phyloP scores from a whole-genome alignment of 805 yeast species.

The Grigorovia yakushimaensis region DNA sequence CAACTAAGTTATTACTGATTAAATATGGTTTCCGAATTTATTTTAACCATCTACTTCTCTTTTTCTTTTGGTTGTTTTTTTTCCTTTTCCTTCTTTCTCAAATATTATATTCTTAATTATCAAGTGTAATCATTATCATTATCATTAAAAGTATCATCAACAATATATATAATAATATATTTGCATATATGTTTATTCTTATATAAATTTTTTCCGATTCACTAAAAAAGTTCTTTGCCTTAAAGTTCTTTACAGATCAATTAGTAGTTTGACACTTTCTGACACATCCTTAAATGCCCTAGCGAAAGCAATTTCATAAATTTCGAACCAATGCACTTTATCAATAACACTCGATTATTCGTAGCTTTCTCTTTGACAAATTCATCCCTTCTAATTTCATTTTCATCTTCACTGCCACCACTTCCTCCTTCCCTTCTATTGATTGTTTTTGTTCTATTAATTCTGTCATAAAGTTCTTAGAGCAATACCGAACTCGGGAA shows the following conservation, averaged over 20 bases:
- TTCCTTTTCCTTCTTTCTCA: too few species aligned
- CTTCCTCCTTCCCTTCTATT: too few species aligned
- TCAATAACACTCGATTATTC: conserved; percentile 7
- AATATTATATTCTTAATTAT: too few species aligned
- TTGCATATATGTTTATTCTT: neutral
- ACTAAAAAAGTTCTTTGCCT: conserved; percentile 32
- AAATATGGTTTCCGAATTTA: too few species aligned
- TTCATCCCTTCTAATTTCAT: conserved; percentile 1
- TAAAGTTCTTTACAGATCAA: conserved; percentile 33
- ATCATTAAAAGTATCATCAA: too few species aligned
- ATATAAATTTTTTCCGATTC: neutral
- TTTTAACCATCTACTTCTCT: too few species aligned
- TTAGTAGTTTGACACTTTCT: conserved; percentile 32
- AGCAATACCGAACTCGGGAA: conserved; percentile 37
- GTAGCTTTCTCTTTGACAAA: conserved; percentile 6
- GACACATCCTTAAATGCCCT: conserved; percentile 40
- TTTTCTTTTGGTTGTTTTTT: too few species aligned
- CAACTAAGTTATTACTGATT: too few species aligned
- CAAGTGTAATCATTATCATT: too few species aligned
- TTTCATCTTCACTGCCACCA: neutral
- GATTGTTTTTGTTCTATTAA: too few species aligned
- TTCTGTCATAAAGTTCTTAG: too few species aligned
- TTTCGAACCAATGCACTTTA: conserved; percentile 36
- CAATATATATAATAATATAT: neutral
- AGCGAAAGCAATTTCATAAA: conserved; percentile 42